Percentiles rank a stretch among this genome's conserved stretches.
These are phyloP conservation scores for Wickerhamomyces sp. DNA, from an alignment of 1,139 yeast genomes.

Conservation along the genomic window DNA sequence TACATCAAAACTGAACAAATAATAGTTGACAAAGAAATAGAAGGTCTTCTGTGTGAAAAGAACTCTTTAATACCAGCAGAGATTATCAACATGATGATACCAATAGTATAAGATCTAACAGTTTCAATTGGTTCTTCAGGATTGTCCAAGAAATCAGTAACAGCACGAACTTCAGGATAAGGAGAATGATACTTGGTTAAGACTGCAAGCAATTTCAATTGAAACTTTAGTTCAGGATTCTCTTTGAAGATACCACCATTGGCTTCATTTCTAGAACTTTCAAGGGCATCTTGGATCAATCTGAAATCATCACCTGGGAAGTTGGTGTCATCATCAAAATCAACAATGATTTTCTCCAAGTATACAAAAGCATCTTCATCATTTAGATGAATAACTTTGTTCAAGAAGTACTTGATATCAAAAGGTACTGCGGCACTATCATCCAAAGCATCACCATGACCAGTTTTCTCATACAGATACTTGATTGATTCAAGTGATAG, in stretches of 20 bases:
- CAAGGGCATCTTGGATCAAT: conserved; percentile 24
- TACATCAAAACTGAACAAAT: conserved; percentile 55
- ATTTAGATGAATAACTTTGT: conserved; percentile 33
- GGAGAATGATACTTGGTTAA: conserved; percentile 52
- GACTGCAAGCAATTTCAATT: conserved; percentile 38
- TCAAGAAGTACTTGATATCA: conserved; percentile 13
- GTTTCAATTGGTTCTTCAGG: conserved; percentile 48
- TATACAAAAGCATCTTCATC: conserved; percentile 38
- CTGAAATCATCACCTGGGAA: conserved; percentile 36
- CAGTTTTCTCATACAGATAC: conserved; percentile 12
- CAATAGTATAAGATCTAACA: conserved; percentile 50
- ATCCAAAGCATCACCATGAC: conserved; percentile 15
- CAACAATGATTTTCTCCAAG: conserved; percentile 34
- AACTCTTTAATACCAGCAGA: conserved; percentile 56
- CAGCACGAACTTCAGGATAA: conserved; percentile 60
- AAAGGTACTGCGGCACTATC: conserved; percentile 9
- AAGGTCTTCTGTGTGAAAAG: conserved; percentile 51
- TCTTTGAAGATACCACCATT: neutral
- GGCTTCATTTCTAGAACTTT: conserved; percentile 14
- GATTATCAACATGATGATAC: conserved; percentile 49
- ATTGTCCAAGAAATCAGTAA: conserved; percentile 50
- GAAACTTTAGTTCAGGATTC: conserved; percentile 24
- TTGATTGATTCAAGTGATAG: conserved; percentile 1
- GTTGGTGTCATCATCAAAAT: conserved; percentile 46
- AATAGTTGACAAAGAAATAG: conserved; percentile 39